Conservation (phyloP, 176 grass and related monocot genomes). For the Aechmea fasciata region DNA sequence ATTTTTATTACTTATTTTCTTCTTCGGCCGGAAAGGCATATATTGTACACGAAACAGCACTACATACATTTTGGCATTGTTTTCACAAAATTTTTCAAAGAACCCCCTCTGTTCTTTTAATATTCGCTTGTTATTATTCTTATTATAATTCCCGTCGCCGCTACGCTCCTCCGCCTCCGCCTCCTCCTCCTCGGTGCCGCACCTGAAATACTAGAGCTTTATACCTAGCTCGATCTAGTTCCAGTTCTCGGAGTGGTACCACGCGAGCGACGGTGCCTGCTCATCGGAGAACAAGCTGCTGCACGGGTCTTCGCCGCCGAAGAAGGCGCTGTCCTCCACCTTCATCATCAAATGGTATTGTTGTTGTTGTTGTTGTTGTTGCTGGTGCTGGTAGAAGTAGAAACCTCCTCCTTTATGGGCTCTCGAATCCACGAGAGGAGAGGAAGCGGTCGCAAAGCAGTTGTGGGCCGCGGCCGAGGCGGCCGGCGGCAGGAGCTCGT, state of each 20-base stretch:
- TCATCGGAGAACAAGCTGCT: conserved; percentile 65
- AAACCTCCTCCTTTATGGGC: background rate
- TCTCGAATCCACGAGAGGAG: background rate
- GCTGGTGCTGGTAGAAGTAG: background rate
- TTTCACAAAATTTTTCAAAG: conserved; percentile 38
- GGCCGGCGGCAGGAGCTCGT: conserved; percentile 12
- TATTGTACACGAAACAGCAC: conserved; percentile 13
- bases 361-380: background rate
- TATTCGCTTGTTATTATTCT: background rate
- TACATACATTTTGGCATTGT: conserved; percentile 45
- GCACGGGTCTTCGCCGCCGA: conserved; percentile 43
- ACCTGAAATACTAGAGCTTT: background rate
- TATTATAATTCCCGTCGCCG: background rate
- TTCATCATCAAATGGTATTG: conserved; percentile 17
- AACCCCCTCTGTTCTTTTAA: conserved; percentile 5
- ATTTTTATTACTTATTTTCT: background rate
- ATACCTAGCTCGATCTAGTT: conserved; percentile 9
- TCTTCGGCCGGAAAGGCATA: conserved; percentile 8
- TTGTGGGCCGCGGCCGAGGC: background rate
- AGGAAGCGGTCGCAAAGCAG: background rate
- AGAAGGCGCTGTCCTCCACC: conserved; percentile 46
- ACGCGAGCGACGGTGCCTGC: conserved; percentile 46
- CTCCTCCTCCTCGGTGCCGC: background rate
- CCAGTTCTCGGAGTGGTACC: conserved; percentile 55
- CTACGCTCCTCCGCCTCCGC: background rate